Evolutionary conservation across 1,284 basidiomycete genomes (phyloP), one percentile per base, ranked within the genome.

Genomic region (Ceratobasidium sp.): DNA sequence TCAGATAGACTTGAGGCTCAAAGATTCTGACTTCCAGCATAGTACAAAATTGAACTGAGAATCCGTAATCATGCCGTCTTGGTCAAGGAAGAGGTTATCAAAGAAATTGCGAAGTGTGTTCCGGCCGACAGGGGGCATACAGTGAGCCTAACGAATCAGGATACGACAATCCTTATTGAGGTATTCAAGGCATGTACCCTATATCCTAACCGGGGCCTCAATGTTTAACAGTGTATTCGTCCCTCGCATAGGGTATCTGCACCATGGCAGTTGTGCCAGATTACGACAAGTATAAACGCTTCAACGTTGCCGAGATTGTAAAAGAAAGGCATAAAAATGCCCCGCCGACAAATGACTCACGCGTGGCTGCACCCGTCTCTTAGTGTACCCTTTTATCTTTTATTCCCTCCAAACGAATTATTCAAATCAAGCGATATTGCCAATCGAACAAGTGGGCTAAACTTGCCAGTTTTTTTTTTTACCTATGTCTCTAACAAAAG

Each of bases 1-100:
- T 33, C 26, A 57, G 20, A 50, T 4, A 38, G 5, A 61, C 15
- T n/a, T 26, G 50, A 42, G 40, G 66, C n/a, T 23, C 17, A 38
- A 28, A 62, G 10, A 23, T 50, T 26, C 38, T 67, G 20, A 48
- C 28, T 7, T 20, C n/a, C 44, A 28, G 9, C 26, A 33, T 79
- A 95, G 94, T 95, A 93, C 85, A 94, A 94, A 83, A 90, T 95
- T 59, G 93, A 95, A 81, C 82, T 93, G 57, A 88, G 91, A 68
- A 84, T 91, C 50, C 89, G 94, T 54, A 94, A 94, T 81, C 93
- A 95, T 81, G 91, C 87, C 28, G 91, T 90, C 4, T 82, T 94
- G 17, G 81, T 88, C 9, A 88, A 91, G 12, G 86, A 88, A 67
- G 84, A 82, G 6, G 84, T 94, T 33, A 91, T 94, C 40, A 87